phyloP scores from a whole-genome alignment of 352 stramenopile species.

The Albugo candida region DNA sequence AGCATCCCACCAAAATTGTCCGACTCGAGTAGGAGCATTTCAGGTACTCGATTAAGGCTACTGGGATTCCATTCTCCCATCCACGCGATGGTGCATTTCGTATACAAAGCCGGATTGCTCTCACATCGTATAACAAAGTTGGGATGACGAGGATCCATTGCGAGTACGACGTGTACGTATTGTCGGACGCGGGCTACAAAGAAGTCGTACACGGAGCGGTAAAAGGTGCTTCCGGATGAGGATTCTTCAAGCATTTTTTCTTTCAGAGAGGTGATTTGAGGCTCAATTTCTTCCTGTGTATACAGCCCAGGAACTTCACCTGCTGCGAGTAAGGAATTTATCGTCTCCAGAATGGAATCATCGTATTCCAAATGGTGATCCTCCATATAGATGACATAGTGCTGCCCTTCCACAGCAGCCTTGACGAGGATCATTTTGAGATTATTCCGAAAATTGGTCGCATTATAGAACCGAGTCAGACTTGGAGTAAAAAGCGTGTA shows the following conservation, averaged over 20 bases:
- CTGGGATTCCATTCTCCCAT: constrained; percentile 79
- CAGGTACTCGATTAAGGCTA: constrained; percentile 62
- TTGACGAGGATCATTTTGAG: constrained; percentile 81
- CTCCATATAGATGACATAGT: constrained; percentile 83
- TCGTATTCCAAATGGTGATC: constrained; percentile 84
- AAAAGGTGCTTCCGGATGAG: constrained; percentile 29
- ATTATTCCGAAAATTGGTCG: constrained; percentile 61
- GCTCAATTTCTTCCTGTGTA: constrained; percentile 86
- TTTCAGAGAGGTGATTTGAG: constrained; percentile 76
- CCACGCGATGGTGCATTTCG: constrained; percentile 80
- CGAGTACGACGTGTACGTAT: constrained; percentile 78
- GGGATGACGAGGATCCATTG: constrained; percentile 44
- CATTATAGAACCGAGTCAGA: constrained; percentile 53
- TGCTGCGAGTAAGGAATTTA: constrained; percentile 82
- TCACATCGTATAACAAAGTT: constrained; percentile 80
- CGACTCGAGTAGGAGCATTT: constrained; percentile 30
- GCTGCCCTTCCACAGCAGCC: constrained; percentile 57
- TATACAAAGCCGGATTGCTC: constrained; percentile 88
- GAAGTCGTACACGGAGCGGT: constrained; percentile 83
- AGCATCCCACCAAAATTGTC: too few relatives aligned
- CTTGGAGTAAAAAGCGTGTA: constrained; percentile 72
- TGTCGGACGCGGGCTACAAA: constrained; percentile 80
- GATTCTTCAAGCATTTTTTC: constrained; percentile 82
- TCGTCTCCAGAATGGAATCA: constrained; percentile 71
- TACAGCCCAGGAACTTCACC: constrained; percentile 87